These are phyloP conservation scores for Poa pratensis DNA, from an alignment of 176 grass and related monocot genomes.

Conservation along the genomic window DNA sequence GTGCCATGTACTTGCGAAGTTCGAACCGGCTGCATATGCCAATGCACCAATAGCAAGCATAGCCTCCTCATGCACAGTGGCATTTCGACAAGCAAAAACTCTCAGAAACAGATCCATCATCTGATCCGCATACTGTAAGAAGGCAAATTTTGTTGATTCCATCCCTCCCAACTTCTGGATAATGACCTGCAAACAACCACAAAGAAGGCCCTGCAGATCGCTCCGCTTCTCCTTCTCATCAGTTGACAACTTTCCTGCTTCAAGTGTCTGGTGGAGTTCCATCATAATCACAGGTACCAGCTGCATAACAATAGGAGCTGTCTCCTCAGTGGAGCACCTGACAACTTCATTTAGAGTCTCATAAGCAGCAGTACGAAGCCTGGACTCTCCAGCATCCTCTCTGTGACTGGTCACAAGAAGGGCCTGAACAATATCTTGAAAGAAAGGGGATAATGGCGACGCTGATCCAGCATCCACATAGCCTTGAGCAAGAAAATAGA, in stretches of 20 bases:
- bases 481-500: conserved; percentile 87
- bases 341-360: conserved; percentile 90
- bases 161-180: conserved; percentile 82
- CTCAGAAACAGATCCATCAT: conserved; percentile 88
- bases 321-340: conserved; percentile 75
- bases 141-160: conserved; percentile 74
- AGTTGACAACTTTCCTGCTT: conserved; percentile 68
- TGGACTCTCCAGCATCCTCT: conserved; percentile 71
- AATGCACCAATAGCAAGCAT: conserved; percentile 93
- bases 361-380: conserved; percentile 79
- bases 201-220: conserved; percentile 80
- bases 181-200: conserved; percentile 83
- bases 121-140: conserved; percentile 85
- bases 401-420: conserved; percentile 81
- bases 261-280: conserved; percentile 78
- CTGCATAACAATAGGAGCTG: conserved; percentile 77
- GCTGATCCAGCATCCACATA: conserved; percentile 70
- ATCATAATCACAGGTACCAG: conserved; percentile 80
- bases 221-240: conserved; percentile 86
- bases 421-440: conserved; percentile 82
- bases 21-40: conserved; percentile 78
- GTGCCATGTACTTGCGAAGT: conserved; percentile 86
- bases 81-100: conserved; percentile 80
- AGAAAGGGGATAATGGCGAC: conserved; percentile 72
- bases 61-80: conserved; percentile 88